Conservation (phyloP, 345 rosid species). For the Sonneratia alba region DNA sequence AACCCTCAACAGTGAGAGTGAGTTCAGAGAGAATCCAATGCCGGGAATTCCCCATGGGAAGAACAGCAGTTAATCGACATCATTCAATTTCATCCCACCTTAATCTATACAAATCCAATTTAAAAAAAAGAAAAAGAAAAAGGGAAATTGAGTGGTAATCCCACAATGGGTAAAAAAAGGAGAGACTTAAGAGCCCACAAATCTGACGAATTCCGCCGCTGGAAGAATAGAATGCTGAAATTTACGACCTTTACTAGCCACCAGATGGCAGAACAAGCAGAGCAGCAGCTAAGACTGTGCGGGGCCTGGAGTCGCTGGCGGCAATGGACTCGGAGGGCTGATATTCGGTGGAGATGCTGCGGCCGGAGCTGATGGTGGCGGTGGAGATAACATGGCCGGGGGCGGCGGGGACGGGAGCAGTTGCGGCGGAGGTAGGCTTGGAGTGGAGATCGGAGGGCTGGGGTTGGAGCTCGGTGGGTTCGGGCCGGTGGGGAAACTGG, state of each 20-base stretch:
- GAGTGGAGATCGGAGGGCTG: slow-evolving; percentile 19
- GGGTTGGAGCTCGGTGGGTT: slow-evolving; percentile 12
- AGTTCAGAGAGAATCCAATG: not conserved
- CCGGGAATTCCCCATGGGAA: not conserved
- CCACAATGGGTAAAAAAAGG: too few relatives aligned
- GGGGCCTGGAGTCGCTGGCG: slow-evolving; percentile 48
- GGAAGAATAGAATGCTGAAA: not conserved
- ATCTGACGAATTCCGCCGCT: not conserved
- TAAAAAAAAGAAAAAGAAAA: not conserved
- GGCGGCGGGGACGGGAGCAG: slow-evolving; percentile 24
- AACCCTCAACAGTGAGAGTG: too few relatives aligned
- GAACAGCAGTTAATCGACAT: not conserved
- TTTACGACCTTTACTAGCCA: not conserved
- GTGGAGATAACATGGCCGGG: slow-evolving; percentile 16
- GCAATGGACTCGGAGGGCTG: slow-evolving; percentile 41
- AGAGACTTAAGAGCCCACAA: not conserved
- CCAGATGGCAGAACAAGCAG: not conserved
- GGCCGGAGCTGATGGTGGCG: slow-evolving; percentile 15
- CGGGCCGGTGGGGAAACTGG: slow-evolving; percentile 2
- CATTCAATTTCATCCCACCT: not conserved
- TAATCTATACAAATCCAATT: not conserved
- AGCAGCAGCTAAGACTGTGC: slow-evolving; percentile 27
- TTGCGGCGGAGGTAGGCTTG: slow-evolving; percentile 19
- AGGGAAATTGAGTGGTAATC: not conserved
- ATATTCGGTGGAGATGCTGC: slow-evolving; percentile 39